A percentile compares a stretch with the other conserved stretches of the same genome.
Evolutionary conservation across 129 eudicot species (phyloP).

Genomic region (Helianthus tuberosus): DNA sequence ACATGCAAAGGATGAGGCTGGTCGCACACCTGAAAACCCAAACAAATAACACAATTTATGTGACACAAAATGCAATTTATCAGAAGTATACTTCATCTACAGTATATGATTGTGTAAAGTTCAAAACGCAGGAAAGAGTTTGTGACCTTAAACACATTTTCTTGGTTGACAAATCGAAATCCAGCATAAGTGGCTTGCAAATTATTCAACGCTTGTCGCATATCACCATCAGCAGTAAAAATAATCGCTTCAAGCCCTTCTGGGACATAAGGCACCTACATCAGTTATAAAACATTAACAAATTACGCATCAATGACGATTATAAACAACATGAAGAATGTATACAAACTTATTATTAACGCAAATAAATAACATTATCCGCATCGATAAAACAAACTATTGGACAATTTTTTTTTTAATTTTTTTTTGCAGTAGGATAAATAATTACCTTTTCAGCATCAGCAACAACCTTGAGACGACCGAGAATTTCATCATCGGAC

Average conservation of each 20-base stretch:
- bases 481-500: conserved; percentile 95
- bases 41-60: neutral
- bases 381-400: neutral
- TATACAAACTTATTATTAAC: neutral
- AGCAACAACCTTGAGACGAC: conserved; percentile 87
- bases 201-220: conserved; percentile 94
- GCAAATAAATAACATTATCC: conserved; percentile 4
- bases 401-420: neutral
- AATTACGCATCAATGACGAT: neutral
- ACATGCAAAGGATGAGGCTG: conserved; percentile 99
- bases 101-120: neutral
- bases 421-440: neutral
- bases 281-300: conserved; percentile 11
- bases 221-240: conserved; percentile 98
- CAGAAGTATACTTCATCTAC: neutral
- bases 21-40: conserved; percentile 76
- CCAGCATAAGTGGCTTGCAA: conserved; percentile 96
- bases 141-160: conserved; percentile 93
- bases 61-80: neutral
- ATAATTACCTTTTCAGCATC: conserved; percentile 77
- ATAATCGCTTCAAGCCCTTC: conserved; percentile 96
- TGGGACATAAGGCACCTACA: conserved; percentile 79
- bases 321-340: neutral
- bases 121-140: neutral
- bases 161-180: conserved; percentile 91